Evolutionary conservation across 345 rosid genomes (phyloP).

Genomic region (Salix viminalis): DNA sequence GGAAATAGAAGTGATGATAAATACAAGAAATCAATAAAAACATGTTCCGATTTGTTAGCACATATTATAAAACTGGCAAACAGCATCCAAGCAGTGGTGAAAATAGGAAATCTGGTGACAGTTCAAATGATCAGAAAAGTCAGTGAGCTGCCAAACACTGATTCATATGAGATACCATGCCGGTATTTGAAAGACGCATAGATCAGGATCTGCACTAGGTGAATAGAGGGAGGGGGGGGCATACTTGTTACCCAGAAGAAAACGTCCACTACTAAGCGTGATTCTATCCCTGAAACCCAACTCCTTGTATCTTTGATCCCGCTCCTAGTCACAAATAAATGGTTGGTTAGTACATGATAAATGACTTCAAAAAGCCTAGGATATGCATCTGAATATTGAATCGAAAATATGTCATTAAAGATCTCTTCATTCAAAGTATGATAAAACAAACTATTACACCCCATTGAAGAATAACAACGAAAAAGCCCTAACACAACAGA

Average conservation of each 20-base stretch:
- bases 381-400: too few species aligned
- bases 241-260: constrained; percentile 91
- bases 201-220: neutral
- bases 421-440: too few species aligned
- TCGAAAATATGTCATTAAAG: too few species aligned
- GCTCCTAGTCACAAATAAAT: constrained; percentile 46
- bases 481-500: too few species aligned
- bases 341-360: constrained; percentile 10
- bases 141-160: neutral
- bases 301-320: constrained; percentile 94
- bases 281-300: constrained; percentile 94
- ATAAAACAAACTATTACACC: too few species aligned
- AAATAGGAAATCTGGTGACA: neutral
- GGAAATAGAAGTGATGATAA: too few species aligned
- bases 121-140: neutral
- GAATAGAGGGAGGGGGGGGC: neutral
- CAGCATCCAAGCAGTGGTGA: neutral
- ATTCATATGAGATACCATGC: neutral
- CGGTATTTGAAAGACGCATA: neutral
- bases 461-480: too few species aligned
- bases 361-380: neutral
- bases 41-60: too few species aligned
- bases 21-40: too few species aligned
- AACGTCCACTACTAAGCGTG: constrained; percentile 90
- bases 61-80: too few species aligned